Percentiles rank a stretch among this genome's conserved stretches.
Conservation (phyloP, 306 rosid species). For the Casuarina equisetifolia region DNA sequence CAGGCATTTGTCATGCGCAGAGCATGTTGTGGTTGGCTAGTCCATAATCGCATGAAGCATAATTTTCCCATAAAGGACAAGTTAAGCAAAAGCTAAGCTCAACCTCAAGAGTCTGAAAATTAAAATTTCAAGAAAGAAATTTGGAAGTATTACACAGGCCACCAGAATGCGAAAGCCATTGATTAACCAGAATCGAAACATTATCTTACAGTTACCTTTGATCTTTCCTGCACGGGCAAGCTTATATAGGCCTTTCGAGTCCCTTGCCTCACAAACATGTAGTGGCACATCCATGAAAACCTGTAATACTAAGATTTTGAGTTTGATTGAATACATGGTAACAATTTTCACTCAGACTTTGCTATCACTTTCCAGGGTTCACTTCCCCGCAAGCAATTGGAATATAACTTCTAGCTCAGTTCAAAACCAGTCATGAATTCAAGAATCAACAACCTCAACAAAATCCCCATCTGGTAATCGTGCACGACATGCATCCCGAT, state of each 20-base stretch:
- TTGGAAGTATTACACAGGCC: background rate
- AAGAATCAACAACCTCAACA: slow-evolving; percentile 62
- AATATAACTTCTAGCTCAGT: slow-evolving; percentile 21
- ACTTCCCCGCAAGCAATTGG: background rate
- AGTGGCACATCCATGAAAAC: slow-evolving; percentile 91
- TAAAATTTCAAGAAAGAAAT: slow-evolving; percentile 1
- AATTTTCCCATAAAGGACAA: background rate
- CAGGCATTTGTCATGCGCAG: too few species aligned
- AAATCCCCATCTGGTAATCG: slow-evolving; percentile 79
- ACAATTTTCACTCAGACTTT: slow-evolving; percentile 12
- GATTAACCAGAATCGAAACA: slow-evolving; percentile 1
- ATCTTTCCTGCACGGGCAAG: slow-evolving; percentile 81
- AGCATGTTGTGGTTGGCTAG: too few species aligned
- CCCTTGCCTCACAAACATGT: slow-evolving; percentile 81
- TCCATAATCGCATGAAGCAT: background rate
- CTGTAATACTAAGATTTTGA: slow-evolving; percentile 34
- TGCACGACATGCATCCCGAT: slow-evolving; percentile 88
- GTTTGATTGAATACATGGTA: slow-evolving; percentile 9
- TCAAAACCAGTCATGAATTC: slow-evolving; percentile 10
- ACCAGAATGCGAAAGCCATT: background rate
- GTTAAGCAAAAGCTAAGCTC: background rate
- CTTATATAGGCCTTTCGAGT: slow-evolving; percentile 85
- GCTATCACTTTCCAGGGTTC: slow-evolving; percentile 15
- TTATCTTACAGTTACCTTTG: slow-evolving; percentile 42
- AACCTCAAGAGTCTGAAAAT: slow-evolving; percentile 9